These are phyloP conservation scores for Vinca minor DNA, from an alignment of 257 asterid species.

Conservation along the genomic window DNA sequence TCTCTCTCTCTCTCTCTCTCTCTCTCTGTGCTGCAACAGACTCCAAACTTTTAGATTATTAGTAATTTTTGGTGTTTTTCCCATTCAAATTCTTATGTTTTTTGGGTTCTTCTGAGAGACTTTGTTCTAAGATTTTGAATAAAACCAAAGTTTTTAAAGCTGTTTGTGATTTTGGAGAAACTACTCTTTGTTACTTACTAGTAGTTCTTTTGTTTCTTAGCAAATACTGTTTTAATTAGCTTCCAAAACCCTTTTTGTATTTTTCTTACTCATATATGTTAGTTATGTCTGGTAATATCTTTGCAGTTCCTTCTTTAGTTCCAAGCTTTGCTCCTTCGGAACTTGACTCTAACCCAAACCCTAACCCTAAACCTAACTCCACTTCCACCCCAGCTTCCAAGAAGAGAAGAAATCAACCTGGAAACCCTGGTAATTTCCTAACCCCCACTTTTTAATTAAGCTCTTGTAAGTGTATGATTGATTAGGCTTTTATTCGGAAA, in stretches of 20 bases:
- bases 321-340: slow-evolving; percentile 28
- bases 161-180: slow-evolving; percentile 44
- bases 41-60: slow-evolving; percentile 22
- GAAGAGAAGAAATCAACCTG: slow-evolving; percentile 79
- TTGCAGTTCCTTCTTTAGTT: slow-evolving; percentile 47
- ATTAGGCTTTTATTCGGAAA: too few relatives aligned
- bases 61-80: slow-evolving; percentile 22
- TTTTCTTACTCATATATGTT: slow-evolving; percentile 8
- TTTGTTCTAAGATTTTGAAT: slow-evolving; percentile 25
- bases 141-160: slow-evolving; percentile 44
- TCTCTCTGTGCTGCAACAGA: too few relatives aligned
- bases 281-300: slow-evolving; percentile 83
- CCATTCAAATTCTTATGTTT: slow-evolving; percentile 16
- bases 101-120: slow-evolving; percentile 18
- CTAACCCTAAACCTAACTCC: slow-evolving; percentile 17
- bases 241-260: slow-evolving; percentile 17
- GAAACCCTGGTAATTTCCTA: slow-evolving; percentile 59
- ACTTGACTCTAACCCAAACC: neutral
- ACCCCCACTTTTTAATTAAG: too few relatives aligned
- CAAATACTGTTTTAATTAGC: slow-evolving; percentile 9
- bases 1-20: too few relatives aligned
- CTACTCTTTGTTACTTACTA: slow-evolving; percentile 15
- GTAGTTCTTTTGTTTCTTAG: slow-evolving; percentile 18
- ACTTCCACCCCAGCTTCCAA: slow-evolving; percentile 38
- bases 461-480: too few relatives aligned